Evolutionary conservation across 352 stramenopile genomes (phyloP).

Genomic region (Phytophthora brassicae): DNA sequence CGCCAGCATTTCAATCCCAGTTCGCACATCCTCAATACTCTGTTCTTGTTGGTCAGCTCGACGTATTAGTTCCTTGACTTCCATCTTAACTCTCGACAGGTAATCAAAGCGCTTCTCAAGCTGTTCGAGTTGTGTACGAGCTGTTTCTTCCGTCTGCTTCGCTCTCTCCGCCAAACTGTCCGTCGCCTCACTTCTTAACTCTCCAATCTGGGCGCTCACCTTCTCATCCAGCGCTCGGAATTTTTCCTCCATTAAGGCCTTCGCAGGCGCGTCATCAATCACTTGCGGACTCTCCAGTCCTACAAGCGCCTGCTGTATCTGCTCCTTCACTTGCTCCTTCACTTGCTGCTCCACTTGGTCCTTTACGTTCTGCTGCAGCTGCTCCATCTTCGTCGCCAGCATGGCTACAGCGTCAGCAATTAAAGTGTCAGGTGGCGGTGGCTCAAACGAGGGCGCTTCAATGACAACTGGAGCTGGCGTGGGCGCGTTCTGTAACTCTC

Average conservation of each 20-base stretch:
- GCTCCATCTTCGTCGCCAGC: conserved; percentile 22
- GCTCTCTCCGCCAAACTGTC: conserved; percentile 22
- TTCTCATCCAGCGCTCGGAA: conserved; percentile 35
- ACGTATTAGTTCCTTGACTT: conserved; percentile 66
- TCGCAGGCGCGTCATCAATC: conserved; percentile 27
- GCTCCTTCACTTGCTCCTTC: conserved; percentile 26
- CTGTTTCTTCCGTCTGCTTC: conserved; percentile 46
- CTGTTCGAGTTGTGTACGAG: conserved; percentile 51
- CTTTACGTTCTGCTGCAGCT: conserved; percentile 27
- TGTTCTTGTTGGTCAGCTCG: conserved; percentile 65
- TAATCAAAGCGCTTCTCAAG: conserved; percentile 78
- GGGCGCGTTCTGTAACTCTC: conserved; percentile 22
- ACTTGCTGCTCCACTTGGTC: conserved; percentile 23
- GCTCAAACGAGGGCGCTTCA: conserved; percentile 19
- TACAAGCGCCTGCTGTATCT: conserved; percentile 21
- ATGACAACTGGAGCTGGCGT: conserved; percentile 23
- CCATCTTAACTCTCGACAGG: conserved; percentile 68
- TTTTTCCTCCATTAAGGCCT: conserved; percentile 24
- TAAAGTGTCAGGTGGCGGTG: conserved; percentile 8
- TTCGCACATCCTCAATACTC: conserved; percentile 57
- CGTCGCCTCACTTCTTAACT: conserved; percentile 22
- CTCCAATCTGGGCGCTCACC: conserved; percentile 23
- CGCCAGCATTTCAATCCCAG: conserved; percentile 56
- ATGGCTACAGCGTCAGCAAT: conserved; percentile 16
- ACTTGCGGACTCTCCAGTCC: conserved; percentile 6